Conservation (phyloP, 768 basidiomycete species). For the Crassisporium funariophilum region DNA sequence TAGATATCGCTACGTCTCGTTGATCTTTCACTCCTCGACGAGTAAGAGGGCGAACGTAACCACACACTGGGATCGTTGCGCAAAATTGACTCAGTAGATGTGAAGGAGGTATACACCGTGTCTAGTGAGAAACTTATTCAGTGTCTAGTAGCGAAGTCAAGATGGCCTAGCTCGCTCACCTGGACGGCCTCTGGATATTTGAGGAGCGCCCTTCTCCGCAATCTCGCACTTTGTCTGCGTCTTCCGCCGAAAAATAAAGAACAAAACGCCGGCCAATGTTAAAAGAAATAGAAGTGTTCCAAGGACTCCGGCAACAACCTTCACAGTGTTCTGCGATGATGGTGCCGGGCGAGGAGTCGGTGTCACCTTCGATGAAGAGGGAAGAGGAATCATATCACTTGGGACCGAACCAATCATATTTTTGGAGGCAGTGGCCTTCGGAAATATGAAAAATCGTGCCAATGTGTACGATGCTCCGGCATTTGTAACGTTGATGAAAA, state of each 20-base stretch:
- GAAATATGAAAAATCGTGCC: constrained; percentile 40
- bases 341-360: background rate
- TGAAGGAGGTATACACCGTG: constrained; percentile 37
- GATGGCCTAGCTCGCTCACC: constrained; percentile 15
- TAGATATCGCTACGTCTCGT: no score
- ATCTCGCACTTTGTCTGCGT: constrained; percentile 1
- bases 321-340: constrained; percentile 17
- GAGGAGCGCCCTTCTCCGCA: background rate
- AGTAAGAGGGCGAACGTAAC: constrained; percentile 21
- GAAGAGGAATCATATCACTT: background rate
- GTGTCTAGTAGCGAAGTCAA: background rate
- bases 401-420: constrained; percentile 14
- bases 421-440: constrained; percentile 14
- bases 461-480: constrained; percentile 41
- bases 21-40: constrained; percentile 7
- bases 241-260: constrained; percentile 11
- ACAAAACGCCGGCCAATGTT: constrained; percentile 9
- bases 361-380: background rate
- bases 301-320: constrained; percentile 28
- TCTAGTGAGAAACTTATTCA: constrained; percentile 15
- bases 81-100: constrained; percentile 37
- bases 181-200: constrained; percentile 17
- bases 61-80: constrained; percentile 30
- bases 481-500: constrained; percentile 40
- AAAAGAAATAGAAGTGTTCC: constrained; percentile 25